A percentile compares a stretch with the other conserved stretches of the same genome.
Evolutionary conservation across 768 basidiomycete genomes (phyloP).

Genomic region (Rickenella mellea): DNA sequence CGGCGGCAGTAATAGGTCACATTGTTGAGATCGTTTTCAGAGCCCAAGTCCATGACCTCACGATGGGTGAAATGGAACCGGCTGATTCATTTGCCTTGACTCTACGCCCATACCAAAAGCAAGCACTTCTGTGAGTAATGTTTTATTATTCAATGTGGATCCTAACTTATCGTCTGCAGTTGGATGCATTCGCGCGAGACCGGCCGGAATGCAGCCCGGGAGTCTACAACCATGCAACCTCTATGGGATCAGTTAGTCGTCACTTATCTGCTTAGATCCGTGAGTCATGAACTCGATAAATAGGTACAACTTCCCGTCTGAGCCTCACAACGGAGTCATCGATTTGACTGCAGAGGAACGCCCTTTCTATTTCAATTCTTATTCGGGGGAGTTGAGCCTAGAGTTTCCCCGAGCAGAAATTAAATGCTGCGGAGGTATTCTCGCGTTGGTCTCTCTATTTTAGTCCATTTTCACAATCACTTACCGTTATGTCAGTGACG

Average conservation of each 20-base stretch:
- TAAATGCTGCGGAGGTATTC: constrained; percentile 76
- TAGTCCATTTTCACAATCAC: neutral
- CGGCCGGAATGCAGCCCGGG: constrained; percentile 59
- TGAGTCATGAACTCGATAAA: constrained; percentile 7
- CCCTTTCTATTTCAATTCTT: constrained; percentile 83
- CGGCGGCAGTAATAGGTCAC: neutral
- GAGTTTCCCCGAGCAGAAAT: constrained; percentile 75
- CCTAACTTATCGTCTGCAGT: constrained; percentile 25
- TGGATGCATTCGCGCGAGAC: constrained; percentile 91
- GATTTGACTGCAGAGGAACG: constrained; percentile 76
- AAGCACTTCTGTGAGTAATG: constrained; percentile 61
- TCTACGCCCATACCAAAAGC: constrained; percentile 85
- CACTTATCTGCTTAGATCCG: constrained; percentile 1
- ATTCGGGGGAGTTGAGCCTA: constrained; percentile 82
- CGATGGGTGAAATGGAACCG: constrained; percentile 77
- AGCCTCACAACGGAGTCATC: constrained; percentile 49
- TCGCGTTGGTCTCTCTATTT: constrained; percentile 53
- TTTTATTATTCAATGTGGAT: neutral
- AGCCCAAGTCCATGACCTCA: constrained; percentile 73
- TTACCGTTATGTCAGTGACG: constrained; percentile 23
- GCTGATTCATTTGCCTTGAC: constrained; percentile 64
- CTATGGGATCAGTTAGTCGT: constrained; percentile 80
- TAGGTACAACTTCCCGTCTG: constrained; percentile 68
- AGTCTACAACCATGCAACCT: constrained; percentile 76
- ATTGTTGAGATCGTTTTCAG: constrained; percentile 28